Evolutionary conservation across 345 rosid genomes (phyloP), one percentile per base, ranked within the genome.

Genomic region (Eucalyptus marginata): DNA sequence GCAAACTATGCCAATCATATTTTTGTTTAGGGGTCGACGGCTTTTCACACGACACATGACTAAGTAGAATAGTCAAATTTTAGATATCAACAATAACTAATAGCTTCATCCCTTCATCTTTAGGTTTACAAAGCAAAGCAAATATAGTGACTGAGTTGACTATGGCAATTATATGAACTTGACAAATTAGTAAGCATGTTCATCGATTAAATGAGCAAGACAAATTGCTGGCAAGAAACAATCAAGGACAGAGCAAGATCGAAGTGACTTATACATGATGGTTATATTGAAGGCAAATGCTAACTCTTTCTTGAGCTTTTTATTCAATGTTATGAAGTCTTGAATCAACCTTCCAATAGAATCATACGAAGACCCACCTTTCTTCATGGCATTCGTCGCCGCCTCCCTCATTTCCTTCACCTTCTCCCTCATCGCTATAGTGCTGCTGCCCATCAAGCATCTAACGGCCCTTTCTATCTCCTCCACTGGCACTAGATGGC

Each of bases 291-390:
- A 27, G 16, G 7, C 31, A 12, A 59, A 27, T 11, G n/a, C 66
- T 0, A 58, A 58, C n/a, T 58, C n/a, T 58, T 25, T 25, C 0
- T 25, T 25, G 33, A 62, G 8, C 68, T 62, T 62, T 62, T 13
- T 29, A 29, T 27, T 62, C 68, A 13, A 27, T 62, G 33, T 3
- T 29, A 92, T 29, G 86, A 90, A 51, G 43, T 91, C 92, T 33
- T 91, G 90, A 24, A 91, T 62, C 62, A 92, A 59, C 50, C 84
- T 66, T 66, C 91, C 88, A 52, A 90, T 90, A 2, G 91, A 91
- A 58, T 43, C 66, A 90, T 88, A 92, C 3, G 96, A 93, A 49
- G 94, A 89, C 79, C 94, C 91, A 5, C 93, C 93, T 10, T 87
- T 59, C 50, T 9, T 40, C 46, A 91, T 15, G 88, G 93, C 86